A percentile compares a stretch with the other conserved stretches of the same genome.
These are phyloP conservation scores for Helotiales sp. DNA, from an alignment of 2,329 filamentous ascomycete genomes.

Conservation along the genomic window DNA sequence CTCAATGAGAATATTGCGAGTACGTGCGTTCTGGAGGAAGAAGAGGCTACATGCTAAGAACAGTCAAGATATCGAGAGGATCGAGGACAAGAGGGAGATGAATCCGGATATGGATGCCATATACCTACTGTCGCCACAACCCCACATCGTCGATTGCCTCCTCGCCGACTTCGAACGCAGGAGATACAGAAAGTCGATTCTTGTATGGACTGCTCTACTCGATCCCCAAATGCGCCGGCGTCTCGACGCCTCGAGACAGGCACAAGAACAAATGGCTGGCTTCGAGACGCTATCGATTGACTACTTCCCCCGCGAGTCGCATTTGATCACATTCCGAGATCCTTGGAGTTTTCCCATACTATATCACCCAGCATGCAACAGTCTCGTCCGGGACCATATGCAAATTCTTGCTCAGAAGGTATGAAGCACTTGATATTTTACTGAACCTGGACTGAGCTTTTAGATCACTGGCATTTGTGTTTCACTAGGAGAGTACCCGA, in stretches of 20 bases:
- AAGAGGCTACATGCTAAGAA: constrained; percentile 20
- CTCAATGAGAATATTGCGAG: constrained; percentile 96
- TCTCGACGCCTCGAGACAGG: constrained; percentile 72
- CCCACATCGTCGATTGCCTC: constrained; percentile 90
- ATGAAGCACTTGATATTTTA: constrained; percentile 24
- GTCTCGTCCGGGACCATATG: constrained; percentile 81
- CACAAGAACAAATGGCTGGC: constrained; percentile 75
- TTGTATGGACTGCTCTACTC: constrained; percentile 85
- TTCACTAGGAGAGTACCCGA: constrained; percentile 89
- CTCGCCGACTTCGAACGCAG: constrained; percentile 88
- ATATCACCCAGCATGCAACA: constrained; percentile 89
- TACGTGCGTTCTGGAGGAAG: constrained; percentile 47
- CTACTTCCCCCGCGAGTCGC: constrained; percentile 89
- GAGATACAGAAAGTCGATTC: constrained; percentile 77
- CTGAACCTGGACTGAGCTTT: constrained; percentile 29
- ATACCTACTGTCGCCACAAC: constrained; percentile 84
- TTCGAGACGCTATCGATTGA: constrained; percentile 86
- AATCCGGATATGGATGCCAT: constrained; percentile 94
- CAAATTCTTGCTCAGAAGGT: constrained; percentile 88
- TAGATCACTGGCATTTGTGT: constrained; percentile 88
- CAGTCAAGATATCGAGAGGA: constrained; percentile 82
- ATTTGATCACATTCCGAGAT: constrained; percentile 88
- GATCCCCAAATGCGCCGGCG: constrained; percentile 72
- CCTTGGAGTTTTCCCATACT: constrained; percentile 94
- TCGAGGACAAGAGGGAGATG: constrained; percentile 81